Evolutionary conservation across 805 yeast species (phyloP), one percentile per base, ranked within the genome.

Genomic region (Pichia cephalocereana): DNA sequence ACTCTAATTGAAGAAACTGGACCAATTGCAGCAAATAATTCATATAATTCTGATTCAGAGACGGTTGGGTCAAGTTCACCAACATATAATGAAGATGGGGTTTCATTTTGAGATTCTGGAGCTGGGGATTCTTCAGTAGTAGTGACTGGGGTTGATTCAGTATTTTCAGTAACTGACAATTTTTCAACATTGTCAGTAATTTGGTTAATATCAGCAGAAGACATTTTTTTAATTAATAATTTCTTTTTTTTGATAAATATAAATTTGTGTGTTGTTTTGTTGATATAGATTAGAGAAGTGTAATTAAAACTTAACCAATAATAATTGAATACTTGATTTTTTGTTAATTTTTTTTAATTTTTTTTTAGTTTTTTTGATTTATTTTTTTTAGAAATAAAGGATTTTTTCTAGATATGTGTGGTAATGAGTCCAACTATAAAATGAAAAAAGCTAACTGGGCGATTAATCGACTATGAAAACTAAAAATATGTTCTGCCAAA

Each of bases 1-100:
- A 93, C 96, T 76, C 98, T 90, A 70, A 93, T 90, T 54, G 96
- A 87, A 32, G 96, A 80, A 52, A 93, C 98, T 64, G 87, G 89
- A 59, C 98, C 99, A 61, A 91, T 77, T 65, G 86, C 89, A 56
- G 95, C 86, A 76, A 93, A 93, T 62, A 90, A 76, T 76, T 93
- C 99, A 67, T 86, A 93, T 65, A 93, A 80, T 61, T 84, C 77
- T 53, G 98, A 96, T 77, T 93, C 99, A 60, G 88, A 86, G 60
- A 93, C 96, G 42, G 85, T 69, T 55, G 90, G 86, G 70, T 87
- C 95, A 62, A 93, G 82, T 74, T 93, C 99, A 65, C 99, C 98
- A 65, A 93, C 98, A 72, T 93, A 93, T 61, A 93, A 81, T 43
- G 97, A 88, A 55, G 93, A 93, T 52, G 84, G 74, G 52, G 77